Conservation (phyloP, 140 eudicot genomes). For the Erigeron philadelphicus region DNA sequence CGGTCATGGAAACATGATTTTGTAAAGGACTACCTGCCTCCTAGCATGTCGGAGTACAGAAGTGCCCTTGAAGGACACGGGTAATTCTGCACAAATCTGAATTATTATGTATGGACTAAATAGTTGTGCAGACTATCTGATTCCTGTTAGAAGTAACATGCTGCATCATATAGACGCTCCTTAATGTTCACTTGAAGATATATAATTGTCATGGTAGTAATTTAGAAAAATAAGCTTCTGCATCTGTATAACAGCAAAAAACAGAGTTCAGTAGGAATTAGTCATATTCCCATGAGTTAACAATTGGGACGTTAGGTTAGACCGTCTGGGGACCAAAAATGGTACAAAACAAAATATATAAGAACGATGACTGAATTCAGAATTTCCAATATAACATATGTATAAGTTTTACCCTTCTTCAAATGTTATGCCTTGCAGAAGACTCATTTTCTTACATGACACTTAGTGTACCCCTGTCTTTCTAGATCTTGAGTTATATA, state of each 20-base stretch:
- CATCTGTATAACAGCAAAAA: slow-evolving; percentile 4
- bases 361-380: neutral
- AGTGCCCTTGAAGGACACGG: slow-evolving; percentile 37
- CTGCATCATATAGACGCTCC: neutral
- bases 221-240: neutral
- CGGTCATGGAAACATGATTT: slow-evolving; percentile 57
- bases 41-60: slow-evolving; percentile 66
- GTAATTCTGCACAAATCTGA: slow-evolving; percentile 34
- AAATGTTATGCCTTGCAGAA: neutral
- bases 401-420: neutral
- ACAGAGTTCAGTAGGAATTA: neutral
- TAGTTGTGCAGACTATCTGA: neutral
- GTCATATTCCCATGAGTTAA: neutral
- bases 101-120: slow-evolving; percentile 9
- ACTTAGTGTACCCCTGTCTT: neutral
- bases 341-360: neutral
- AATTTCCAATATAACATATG: neutral
- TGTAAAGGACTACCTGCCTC: slow-evolving; percentile 77
- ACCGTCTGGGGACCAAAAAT: neutral
- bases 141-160: neutral
- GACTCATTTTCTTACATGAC: neutral
- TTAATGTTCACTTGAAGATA: neutral
- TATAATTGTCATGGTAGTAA: neutral
- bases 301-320: neutral
- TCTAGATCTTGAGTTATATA: neutral